phyloP scores from a whole-genome alignment of 306 rosid genomes.

The Trichosanthes cucumerina region DNA sequence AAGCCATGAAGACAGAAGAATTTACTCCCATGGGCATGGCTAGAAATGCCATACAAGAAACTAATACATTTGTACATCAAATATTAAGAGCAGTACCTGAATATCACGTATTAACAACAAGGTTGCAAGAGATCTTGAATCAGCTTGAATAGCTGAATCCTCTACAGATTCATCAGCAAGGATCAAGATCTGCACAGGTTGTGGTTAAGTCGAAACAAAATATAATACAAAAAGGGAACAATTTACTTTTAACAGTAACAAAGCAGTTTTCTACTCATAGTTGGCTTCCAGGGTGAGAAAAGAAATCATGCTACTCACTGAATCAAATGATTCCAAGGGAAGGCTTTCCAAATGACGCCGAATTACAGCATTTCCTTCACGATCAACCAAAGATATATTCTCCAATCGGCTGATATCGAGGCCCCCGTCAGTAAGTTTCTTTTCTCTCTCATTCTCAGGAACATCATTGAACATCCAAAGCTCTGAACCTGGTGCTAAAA shows the following conservation, averaged over 20 bases:
- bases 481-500: slow-evolving; percentile 72
- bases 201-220: slow-evolving; percentile 14
- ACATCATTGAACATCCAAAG: slow-evolving; percentile 97
- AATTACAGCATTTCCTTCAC: slow-evolving; percentile 90
- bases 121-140: slow-evolving; percentile 95
- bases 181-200: slow-evolving; percentile 55
- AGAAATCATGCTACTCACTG: slow-evolving; percentile 41
- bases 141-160: slow-evolving; percentile 95
- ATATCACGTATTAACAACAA: slow-evolving; percentile 83
- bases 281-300: neutral
- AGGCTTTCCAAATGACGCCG: slow-evolving; percentile 90
- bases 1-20: neutral
- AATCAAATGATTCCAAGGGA: slow-evolving; percentile 83
- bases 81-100: slow-evolving; percentile 37
- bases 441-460: slow-evolving; percentile 70
- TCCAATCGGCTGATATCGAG: slow-evolving; percentile 64
- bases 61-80: neutral
- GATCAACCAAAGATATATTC: slow-evolving; percentile 64
- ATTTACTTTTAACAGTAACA: neutral
- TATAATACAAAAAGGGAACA: neutral
- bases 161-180: slow-evolving; percentile 95
- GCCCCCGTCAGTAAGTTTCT: slow-evolving; percentile 79
- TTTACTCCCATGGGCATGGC: neutral
- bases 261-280: neutral
- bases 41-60: neutral